These are phyloP conservation scores for Glomus cerebriforme DNA, from an alignment of 192 early-diverging fungal genomes.

Conservation along the genomic window DNA sequence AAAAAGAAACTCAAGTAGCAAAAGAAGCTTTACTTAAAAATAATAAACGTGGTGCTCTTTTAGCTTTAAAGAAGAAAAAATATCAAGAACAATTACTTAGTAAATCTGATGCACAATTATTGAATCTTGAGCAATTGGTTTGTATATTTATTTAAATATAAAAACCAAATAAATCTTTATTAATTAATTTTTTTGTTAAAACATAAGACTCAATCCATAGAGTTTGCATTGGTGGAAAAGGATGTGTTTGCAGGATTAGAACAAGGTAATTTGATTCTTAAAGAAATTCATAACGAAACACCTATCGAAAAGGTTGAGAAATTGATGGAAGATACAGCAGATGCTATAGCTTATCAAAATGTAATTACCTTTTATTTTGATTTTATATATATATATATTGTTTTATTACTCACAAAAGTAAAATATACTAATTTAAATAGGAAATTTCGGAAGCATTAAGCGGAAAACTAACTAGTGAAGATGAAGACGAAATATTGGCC, in stretches of 20 bases:
- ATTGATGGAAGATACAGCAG: conserved; percentile 95
- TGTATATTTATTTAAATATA: background rate
- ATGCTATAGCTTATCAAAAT: conserved; percentile 94
- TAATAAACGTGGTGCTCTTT: conserved; percentile 79
- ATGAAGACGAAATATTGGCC: conserved; percentile 81
- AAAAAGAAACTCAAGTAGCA: conserved; percentile 79
- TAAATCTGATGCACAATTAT: conserved; percentile 85
- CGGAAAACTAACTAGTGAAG: conserved; percentile 73
- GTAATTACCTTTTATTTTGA: conserved; percentile 42
- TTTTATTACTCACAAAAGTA: background rate
- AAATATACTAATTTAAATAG: conserved; percentile 35
- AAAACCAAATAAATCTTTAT: background rate
- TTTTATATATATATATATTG: background rate
- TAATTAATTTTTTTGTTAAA: background rate
- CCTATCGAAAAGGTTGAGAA: conserved; percentile 89
- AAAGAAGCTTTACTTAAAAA: conserved; percentile 71
- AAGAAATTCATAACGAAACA: conserved; percentile 82
- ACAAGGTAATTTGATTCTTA: conserved; percentile 84
- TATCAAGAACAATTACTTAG: conserved; percentile 88
- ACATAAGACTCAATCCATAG: conserved; percentile 73
- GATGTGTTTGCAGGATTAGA: conserved; percentile 84
- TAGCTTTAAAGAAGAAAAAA: conserved; percentile 95
- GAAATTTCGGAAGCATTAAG: conserved; percentile 83
- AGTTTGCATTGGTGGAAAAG: conserved; percentile 91
- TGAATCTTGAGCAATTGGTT: conserved; percentile 89